Evolutionary conservation across 176 grass and related monocot genomes (phyloP).

Genomic region (Aegilops speltoides): DNA sequence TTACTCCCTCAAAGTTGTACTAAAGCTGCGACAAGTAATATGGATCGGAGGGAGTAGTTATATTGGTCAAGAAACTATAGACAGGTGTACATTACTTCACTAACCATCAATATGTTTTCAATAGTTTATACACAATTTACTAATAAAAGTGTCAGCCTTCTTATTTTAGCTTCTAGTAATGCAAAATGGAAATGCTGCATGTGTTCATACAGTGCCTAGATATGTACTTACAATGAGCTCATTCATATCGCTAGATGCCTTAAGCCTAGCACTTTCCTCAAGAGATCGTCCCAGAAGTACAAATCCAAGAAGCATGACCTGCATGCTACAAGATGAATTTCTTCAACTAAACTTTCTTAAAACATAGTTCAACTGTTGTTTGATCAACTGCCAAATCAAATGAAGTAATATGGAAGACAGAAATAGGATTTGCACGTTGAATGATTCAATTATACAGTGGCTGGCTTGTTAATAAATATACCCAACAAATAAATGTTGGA

Average conservation of each 20-base stretch:
- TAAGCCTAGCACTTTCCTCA: constrained; percentile 94
- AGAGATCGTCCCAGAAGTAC: constrained; percentile 99
- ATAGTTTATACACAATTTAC: constrained; percentile 6
- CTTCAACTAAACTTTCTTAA: constrained; percentile 39
- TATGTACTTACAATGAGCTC: constrained; percentile 80
- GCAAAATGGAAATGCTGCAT: background rate
- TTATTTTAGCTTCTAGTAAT: background rate
- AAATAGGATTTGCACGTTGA: background rate
- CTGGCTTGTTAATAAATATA: background rate
- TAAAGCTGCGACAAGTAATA: no score
- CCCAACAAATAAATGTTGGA: background rate
- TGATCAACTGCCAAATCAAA: background rate
- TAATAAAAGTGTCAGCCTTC: background rate
- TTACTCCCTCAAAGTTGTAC: no score
- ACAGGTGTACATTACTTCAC: background rate
- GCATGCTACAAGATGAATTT: constrained; percentile 79
- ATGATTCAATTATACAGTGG: background rate
- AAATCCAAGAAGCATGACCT: constrained; percentile 99
- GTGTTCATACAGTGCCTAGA: background rate
- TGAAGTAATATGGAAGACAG: background rate
- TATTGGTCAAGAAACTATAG: background rate
- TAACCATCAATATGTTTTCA: background rate
- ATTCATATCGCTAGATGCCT: constrained; percentile 98
- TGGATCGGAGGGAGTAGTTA: no score
- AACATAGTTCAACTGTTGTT: constrained; percentile 11